Evolutionary conservation across 2,329 filamentous ascomycete genomes (phyloP).

Genomic region (Simplicillium aogashimaense): DNA sequence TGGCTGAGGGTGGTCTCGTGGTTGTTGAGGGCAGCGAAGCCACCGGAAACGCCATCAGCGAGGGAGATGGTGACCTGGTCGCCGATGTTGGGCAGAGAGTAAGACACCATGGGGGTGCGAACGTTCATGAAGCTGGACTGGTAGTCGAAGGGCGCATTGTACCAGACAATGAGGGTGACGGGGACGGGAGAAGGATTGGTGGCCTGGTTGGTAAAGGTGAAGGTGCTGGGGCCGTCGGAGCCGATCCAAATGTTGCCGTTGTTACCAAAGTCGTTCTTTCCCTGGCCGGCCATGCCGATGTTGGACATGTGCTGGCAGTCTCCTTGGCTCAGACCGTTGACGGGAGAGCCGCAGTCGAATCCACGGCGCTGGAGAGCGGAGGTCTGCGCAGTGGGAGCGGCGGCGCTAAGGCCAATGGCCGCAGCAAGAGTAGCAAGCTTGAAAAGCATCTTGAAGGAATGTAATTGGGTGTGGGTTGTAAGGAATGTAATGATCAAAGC

Average conservation of each 20-base stretch:
- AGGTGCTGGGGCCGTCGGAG: constrained; percentile 15
- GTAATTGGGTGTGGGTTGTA: neutral
- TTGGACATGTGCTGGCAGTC: constrained; percentile 18
- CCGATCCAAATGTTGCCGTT: constrained; percentile 20
- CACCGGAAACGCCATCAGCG: constrained; percentile 23
- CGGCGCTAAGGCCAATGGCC: neutral
- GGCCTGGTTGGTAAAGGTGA: constrained; percentile 18
- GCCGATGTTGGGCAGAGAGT: constrained; percentile 23
- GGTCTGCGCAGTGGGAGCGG: neutral
- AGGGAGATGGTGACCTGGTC: constrained; percentile 25
- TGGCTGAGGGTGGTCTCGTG: constrained; percentile 16
- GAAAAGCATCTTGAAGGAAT: neutral
- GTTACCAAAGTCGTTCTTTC: constrained; percentile 12
- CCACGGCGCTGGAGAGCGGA: neutral
- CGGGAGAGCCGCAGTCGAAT: constrained; percentile 9
- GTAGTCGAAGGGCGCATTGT: constrained; percentile 11
- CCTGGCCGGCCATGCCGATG: constrained; percentile 15
- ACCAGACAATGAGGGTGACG: constrained; percentile 17
- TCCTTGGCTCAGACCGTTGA: constrained; percentile 10
- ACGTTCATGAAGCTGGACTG: constrained; percentile 17
- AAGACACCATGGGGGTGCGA: constrained; percentile 20
- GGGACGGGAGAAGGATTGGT: constrained; percentile 7
- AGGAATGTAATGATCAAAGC: neutral
- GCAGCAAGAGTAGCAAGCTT: neutral
- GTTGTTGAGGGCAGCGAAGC: constrained; percentile 26